phyloP scores from a whole-genome alignment of 768 basidiomycete genomes.

The Scleroderma citrinum region DNA sequence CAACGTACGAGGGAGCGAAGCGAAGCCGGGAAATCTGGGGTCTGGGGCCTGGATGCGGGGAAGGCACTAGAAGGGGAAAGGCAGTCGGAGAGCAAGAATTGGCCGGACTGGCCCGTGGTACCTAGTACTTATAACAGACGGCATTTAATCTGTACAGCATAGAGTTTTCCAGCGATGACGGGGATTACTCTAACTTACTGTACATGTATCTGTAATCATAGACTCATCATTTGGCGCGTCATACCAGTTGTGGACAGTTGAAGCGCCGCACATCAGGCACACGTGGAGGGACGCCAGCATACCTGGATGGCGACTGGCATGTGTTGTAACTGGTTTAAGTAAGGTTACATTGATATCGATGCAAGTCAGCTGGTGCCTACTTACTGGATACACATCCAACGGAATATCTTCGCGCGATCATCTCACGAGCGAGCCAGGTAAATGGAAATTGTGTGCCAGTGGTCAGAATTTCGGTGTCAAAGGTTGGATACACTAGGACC shows the following conservation, averaged over 20 bases:
- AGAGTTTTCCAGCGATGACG: slow-evolving; percentile 8
- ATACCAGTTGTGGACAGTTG: background rate
- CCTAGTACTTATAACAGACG: slow-evolving; percentile 19
- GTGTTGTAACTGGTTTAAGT: slow-evolving; percentile 2
- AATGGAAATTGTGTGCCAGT: too few species aligned
- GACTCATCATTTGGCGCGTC: background rate
- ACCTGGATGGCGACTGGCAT: background rate
- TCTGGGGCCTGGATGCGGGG: slow-evolving; percentile 1
- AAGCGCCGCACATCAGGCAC: slow-evolving; percentile 2
- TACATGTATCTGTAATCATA: background rate
- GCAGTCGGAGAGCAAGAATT: background rate
- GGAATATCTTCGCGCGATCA: background rate
- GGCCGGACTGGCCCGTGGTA: background rate
- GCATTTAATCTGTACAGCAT: slow-evolving; percentile 13
- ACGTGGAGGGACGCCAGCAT: slow-evolving; percentile 18
- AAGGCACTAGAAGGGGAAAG: background rate
- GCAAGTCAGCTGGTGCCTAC: background rate
- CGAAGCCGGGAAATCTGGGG: background rate
- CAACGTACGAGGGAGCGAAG: background rate
- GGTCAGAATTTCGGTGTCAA: too few species aligned
- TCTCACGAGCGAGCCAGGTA: background rate
- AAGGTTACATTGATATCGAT: slow-evolving; percentile 5
- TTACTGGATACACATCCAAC: background rate
- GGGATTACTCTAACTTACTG: background rate
- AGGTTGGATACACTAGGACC: too few species aligned